phyloP scores from a whole-genome alignment of 306 rosid species.

The Cucumis melo region DNA sequence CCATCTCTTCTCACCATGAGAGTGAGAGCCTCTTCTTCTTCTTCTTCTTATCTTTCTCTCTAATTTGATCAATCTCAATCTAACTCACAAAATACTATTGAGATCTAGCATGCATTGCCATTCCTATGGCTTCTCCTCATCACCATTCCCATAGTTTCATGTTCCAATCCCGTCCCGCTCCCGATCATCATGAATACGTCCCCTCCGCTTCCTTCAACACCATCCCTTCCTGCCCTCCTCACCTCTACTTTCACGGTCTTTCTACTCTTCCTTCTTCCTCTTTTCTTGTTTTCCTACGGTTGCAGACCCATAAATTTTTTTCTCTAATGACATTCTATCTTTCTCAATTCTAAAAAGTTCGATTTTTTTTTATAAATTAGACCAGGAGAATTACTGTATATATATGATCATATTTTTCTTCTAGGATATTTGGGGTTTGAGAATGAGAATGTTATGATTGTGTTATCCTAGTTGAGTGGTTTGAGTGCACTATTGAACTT shows the following conservation, averaged over 20 bases:
- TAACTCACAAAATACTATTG: not conserved
- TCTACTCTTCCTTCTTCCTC: not conserved
- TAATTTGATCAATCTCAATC: not conserved
- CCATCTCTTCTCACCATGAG: constrained; percentile 58
- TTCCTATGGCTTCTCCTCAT: constrained; percentile 33
- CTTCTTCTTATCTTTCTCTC: constrained; percentile 2
- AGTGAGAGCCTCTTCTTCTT: constrained; percentile 58
- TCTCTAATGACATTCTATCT: too few species aligned
- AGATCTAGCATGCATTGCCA: constrained; percentile 10
- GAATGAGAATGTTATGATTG: too few species aligned
- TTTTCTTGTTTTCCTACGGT: too few species aligned
- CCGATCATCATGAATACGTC: constrained; percentile 27
- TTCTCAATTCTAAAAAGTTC: not conserved
- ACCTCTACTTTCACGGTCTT: constrained; percentile 50
- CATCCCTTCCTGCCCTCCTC: constrained; percentile 10
- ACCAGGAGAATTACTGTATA: too few species aligned
- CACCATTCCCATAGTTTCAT: constrained; percentile 59
- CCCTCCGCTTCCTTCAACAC: constrained; percentile 13
- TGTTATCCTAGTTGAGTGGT: too few species aligned
- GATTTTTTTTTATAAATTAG: too few species aligned
- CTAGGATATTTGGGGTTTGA: too few species aligned
- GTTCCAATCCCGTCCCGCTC: constrained; percentile 46
- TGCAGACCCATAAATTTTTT: too few species aligned
- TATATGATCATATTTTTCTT: too few species aligned
- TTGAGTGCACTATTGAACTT: too few species aligned